These are phyloP conservation scores for Rhizophagus sp. DNA, from an alignment of 192 early-diverging fungal species.

Conservation along the genomic window DNA sequence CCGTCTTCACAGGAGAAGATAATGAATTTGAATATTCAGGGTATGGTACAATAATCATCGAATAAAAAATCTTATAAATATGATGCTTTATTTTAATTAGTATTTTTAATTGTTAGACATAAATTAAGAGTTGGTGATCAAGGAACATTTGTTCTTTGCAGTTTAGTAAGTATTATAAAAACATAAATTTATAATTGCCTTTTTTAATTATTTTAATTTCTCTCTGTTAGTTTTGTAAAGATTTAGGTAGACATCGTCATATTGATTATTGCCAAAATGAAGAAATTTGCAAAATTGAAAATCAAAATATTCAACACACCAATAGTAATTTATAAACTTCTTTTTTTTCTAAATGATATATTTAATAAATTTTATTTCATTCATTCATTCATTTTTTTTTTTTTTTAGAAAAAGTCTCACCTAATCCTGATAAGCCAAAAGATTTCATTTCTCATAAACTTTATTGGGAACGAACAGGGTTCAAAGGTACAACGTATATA, in stretches of 20 bases:
- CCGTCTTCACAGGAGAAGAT: conserved; percentile 8
- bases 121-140: conserved; percentile 8
- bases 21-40: conserved; percentile 27
- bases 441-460: conserved; percentile 30
- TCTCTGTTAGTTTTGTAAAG: conserved; percentile 7
- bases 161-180: background rate
- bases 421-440: conserved; percentile 11
- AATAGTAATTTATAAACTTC: conserved; percentile 3
- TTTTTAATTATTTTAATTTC: background rate
- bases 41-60: background rate
- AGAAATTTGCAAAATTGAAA: conserved; percentile 5
- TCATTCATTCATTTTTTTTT: background rate
- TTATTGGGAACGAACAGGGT: conserved; percentile 26
- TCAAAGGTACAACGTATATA: conserved; percentile 6
- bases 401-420: background rate
- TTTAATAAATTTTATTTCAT: too few species aligned
- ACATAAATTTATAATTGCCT: background rate
- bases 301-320: background rate
- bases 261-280: conserved; percentile 31
- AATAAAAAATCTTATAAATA: background rate
- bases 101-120: background rate
- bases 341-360: too few species aligned
- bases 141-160: conserved; percentile 23
- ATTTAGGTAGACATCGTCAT: conserved; percentile 27
- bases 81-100: background rate